Evolutionary conservation across 1,284 basidiomycete genomes (phyloP).

Genomic region (Cryptococcus sp.): DNA sequence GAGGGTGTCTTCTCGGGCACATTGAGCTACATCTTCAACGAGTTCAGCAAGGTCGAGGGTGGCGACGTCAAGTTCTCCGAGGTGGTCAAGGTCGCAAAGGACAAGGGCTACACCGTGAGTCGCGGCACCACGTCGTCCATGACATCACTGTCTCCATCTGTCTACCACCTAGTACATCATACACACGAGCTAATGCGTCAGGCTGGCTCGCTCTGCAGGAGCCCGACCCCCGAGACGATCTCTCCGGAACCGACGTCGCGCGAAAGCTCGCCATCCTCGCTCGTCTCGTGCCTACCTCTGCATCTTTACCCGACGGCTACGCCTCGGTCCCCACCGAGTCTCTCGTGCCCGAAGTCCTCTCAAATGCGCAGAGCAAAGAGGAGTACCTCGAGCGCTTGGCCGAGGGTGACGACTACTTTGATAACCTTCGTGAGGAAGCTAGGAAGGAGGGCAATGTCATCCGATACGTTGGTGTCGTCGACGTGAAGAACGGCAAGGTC

Average conservation of each 20-base stretch:
- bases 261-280: slow-evolving; percentile 95
- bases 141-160: not conserved
- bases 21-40: slow-evolving; percentile 98
- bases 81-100: slow-evolving; percentile 83
- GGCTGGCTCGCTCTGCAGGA: slow-evolving; percentile 62
- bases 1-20: slow-evolving; percentile 77
- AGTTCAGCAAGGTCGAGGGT: slow-evolving; percentile 66
- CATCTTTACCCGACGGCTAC: slow-evolving; percentile 67
- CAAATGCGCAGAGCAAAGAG: slow-evolving; percentile 67
- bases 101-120: slow-evolving; percentile 88
- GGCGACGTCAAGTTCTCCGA: slow-evolving; percentile 69
- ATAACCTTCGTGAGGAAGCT: slow-evolving; percentile 73
- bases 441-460: slow-evolving; percentile 76
- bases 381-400: slow-evolving; percentile 80
- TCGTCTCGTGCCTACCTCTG: slow-evolving; percentile 62
- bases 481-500: slow-evolving; percentile 70
- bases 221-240: slow-evolving; percentile 94
- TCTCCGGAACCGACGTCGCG: slow-evolving; percentile 94
- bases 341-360: slow-evolving; percentile 77
- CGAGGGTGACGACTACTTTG: slow-evolving; percentile 81
- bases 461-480: slow-evolving; percentile 92
- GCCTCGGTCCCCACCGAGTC: slow-evolving; percentile 79
- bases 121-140: not conserved
- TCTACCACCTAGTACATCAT: not conserved
- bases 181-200: not conserved